Percentiles rank a stretch among this genome's conserved stretches.
Conservation (phyloP, 208 protist species). For the Trypanosoma boissoni region DNA sequence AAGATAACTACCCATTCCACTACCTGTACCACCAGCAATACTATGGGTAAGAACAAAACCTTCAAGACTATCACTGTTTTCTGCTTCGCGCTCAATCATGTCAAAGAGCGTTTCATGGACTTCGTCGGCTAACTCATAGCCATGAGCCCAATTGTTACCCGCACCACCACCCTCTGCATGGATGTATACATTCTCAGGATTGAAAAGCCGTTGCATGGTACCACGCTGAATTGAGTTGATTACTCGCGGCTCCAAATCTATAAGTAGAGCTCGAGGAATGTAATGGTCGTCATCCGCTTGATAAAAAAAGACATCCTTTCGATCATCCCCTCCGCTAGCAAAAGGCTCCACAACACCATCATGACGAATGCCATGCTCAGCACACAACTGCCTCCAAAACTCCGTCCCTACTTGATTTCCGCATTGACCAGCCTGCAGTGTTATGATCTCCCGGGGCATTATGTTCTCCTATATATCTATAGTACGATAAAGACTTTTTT, state of each 20-base stretch:
- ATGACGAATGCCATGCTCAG: slow-evolving; percentile 98
- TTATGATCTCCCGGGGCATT: slow-evolving; percentile 99
- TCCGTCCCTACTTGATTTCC: slow-evolving; percentile 95
- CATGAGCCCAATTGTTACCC: slow-evolving; percentile 99
- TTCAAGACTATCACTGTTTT: slow-evolving; percentile 98
- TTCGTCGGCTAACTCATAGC: slow-evolving; percentile 90
- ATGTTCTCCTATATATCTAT: background rate
- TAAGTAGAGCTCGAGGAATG: slow-evolving; percentile 98
- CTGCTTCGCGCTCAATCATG: slow-evolving; percentile 99
- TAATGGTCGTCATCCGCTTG: slow-evolving; percentile 99
- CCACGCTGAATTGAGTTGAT: slow-evolving; percentile 94
- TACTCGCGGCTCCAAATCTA: slow-evolving; percentile 99
- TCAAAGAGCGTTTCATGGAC: slow-evolving; percentile 96
- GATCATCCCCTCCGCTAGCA: slow-evolving; percentile 92
- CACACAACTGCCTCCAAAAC: slow-evolving; percentile 99
- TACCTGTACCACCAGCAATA: slow-evolving; percentile 99
- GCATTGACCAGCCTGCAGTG: slow-evolving; percentile 99
- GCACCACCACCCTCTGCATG: slow-evolving; percentile 96
- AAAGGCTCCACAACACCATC: slow-evolving; percentile 95
- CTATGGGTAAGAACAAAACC: slow-evolving; percentile 99
- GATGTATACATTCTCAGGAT: slow-evolving; percentile 99
- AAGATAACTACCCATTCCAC: slow-evolving; percentile 98
- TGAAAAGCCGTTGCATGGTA: slow-evolving; percentile 96
- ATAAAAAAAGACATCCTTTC: slow-evolving; percentile 99
- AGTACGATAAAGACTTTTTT: background rate